Percentiles rank a stretch among this genome's conserved stretches.
Conservation (phyloP, 208 protist species). For the Novymonas esmeraldas region DNA sequence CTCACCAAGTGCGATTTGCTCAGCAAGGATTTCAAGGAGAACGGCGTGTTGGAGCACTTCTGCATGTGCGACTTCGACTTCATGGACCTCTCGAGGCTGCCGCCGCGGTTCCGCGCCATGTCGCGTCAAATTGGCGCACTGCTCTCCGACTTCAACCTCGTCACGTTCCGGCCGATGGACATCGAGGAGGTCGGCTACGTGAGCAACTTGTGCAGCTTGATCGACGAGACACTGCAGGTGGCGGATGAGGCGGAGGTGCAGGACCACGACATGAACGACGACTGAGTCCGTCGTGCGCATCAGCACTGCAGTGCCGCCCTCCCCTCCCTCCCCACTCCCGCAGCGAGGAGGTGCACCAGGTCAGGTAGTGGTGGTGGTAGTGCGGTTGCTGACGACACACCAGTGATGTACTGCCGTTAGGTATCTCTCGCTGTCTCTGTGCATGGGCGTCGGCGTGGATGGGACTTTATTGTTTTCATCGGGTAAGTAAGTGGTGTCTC, state of each 20-base stretch:
- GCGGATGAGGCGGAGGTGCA: slow-evolving; percentile 87
- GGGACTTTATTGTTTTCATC: neutral
- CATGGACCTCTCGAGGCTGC: slow-evolving; percentile 73
- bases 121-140: slow-evolving; percentile 65
- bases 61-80: slow-evolving; percentile 91
- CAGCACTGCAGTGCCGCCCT: no score
- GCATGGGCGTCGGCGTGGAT: neutral
- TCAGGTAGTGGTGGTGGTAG: no score
- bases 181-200: slow-evolving; percentile 73
- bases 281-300: slow-evolving; percentile 10
- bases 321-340: no score
- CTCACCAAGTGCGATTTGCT: slow-evolving; percentile 92
- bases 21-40: slow-evolving; percentile 65
- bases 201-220: slow-evolving; percentile 61
- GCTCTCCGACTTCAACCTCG: slow-evolving; percentile 81
- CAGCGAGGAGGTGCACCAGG: no score
- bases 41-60: slow-evolving; percentile 76
- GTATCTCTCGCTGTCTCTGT: neutral
- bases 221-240: slow-evolving; percentile 89
- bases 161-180: slow-evolving; percentile 86
- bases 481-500: neutral
- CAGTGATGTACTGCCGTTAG: neutral
- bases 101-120: slow-evolving; percentile 69
- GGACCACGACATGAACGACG: slow-evolving; percentile 59
- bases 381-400: no score